phyloP scores from a whole-genome alignment of 495 filamentous ascomycete genomes.

The Podospora tetraspora region DNA sequence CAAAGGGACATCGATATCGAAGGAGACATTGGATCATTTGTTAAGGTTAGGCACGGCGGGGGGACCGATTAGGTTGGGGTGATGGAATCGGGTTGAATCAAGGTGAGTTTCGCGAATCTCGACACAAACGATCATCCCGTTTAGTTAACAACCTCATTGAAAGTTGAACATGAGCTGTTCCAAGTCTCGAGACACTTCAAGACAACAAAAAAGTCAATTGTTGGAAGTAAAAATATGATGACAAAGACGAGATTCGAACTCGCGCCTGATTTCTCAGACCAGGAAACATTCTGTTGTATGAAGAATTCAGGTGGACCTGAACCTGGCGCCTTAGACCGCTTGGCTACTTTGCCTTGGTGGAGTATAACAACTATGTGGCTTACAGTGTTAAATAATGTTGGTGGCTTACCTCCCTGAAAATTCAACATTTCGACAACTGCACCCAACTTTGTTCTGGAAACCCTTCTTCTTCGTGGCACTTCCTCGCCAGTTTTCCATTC shows the following conservation, averaged over 20 bases:
- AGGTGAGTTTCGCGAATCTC: not conserved
- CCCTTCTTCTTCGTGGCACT: not conserved
- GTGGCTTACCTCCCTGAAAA: not conserved
- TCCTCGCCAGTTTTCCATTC: no score
- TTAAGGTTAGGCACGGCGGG: not conserved
- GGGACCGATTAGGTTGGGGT: no score
- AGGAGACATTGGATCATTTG: not conserved
- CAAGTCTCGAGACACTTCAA: no score
- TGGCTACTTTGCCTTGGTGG: not conserved
- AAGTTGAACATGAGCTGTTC: no score
- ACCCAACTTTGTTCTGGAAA: not conserved
- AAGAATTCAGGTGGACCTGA: not conserved
- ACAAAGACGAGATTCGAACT: not conserved
- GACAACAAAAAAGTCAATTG: not conserved
- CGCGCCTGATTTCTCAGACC: not conserved
- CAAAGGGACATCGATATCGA: not conserved
- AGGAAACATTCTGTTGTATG: not conserved
- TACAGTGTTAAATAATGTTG: not conserved
- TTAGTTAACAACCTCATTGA: no score
- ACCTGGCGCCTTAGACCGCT: not conserved
- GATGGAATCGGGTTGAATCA: not conserved
- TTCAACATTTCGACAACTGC: not conserved
- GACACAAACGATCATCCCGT: no score
- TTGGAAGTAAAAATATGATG: not conserved
- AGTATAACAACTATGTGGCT: not conserved